Evolutionary conservation across 2,329 filamentous ascomycete genomes (phyloP), one percentile per base, ranked within the genome.

Genomic region (Nemania sp.): DNA sequence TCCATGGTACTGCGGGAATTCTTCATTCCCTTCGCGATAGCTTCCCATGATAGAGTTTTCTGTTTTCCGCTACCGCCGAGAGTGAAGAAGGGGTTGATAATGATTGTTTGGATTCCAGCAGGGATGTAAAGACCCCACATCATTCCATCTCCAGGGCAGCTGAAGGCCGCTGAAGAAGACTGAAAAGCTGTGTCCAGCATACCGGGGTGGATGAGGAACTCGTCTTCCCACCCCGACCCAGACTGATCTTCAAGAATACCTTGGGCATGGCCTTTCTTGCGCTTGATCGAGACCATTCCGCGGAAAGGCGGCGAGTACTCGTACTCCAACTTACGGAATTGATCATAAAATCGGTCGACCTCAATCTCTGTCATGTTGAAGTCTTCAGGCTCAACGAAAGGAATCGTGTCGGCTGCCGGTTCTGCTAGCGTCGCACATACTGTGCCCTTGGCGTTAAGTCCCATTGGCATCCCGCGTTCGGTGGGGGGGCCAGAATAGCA

Each of bases 151-250:
- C 59, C 52, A 1, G 64, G 64, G 17, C 50, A 64, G 39, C 55
- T 57, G 15, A 50, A 62, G 2, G 64, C 64, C 2, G 60, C 32
- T 18, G 64, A 43, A 11, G 64, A 52, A 3, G 64, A 34, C 17
- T 66, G 64, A 4, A 66, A 50, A 10, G 43, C 59, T 1, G 49
- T 37, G 45, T 66, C 64, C 0, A 66, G 18, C 11, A 21, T 51
- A 0, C 34, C 61, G 10, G 64, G 64, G 1, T 66, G 64, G 13
- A 64, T 20, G 1, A 65, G 42, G 9, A 65, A 21, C 21, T 29
- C 4, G 25, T 29, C 25, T 7, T 29, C 25, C 25, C 25, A 29
- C 4, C 7, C 25, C 7, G 25, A 4, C 7, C 25, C 25, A 3
- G 25, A 29, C 25, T 29, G 25, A 11, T 51, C 45, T 10, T 39